A percentile compares a stretch with the other conserved stretches of the same genome.
Conservation (phyloP, 2,329 filamentous ascomycete species). For the Bipolaris sorokiniana region DNA sequence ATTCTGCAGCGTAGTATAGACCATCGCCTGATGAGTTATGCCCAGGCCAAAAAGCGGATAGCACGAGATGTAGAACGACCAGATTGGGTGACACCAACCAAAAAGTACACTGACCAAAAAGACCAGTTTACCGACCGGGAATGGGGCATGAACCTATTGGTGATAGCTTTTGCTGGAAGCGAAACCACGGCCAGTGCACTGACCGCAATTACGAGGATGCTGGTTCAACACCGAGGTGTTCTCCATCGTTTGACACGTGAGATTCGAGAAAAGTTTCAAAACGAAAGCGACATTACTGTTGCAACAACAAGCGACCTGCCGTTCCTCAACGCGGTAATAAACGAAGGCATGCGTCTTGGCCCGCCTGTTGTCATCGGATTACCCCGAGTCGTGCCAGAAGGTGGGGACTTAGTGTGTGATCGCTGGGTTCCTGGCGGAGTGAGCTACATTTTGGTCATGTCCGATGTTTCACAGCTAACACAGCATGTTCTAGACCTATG, state of each 20-base stretch:
- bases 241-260: slow-evolving; percentile 35
- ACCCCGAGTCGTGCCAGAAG: slow-evolving; percentile 29
- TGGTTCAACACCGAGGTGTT: slow-evolving; percentile 39
- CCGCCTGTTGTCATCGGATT: slow-evolving; percentile 29
- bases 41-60: slow-evolving; percentile 33
- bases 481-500: slow-evolving; percentile 29
- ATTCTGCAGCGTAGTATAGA: slow-evolving; percentile 30
- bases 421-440: slow-evolving; percentile 33
- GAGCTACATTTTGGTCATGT: background rate
- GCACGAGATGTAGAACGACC: slow-evolving; percentile 26
- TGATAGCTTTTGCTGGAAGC: slow-evolving; percentile 52
- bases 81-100: slow-evolving; percentile 38
- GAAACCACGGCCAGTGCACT: slow-evolving; percentile 53
- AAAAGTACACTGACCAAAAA: slow-evolving; percentile 32
- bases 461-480: background rate
- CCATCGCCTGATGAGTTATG: slow-evolving; percentile 33
- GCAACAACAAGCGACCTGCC: slow-evolving; percentile 24
- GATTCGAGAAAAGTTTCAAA: slow-evolving; percentile 30
- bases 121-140: slow-evolving; percentile 33
- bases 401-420: slow-evolving; percentile 31
- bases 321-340: slow-evolving; percentile 44
- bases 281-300: slow-evolving; percentile 33
- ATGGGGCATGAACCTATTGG: slow-evolving; percentile 47
- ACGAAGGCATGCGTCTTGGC: slow-evolving; percentile 47
- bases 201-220: slow-evolving; percentile 41